Percentiles rank a stretch among this genome's conserved stretches.
These are phyloP conservation scores for Alloteropsis semialata DNA, from an alignment of 176 grass and related monocot genomes.

Conservation along the genomic window DNA sequence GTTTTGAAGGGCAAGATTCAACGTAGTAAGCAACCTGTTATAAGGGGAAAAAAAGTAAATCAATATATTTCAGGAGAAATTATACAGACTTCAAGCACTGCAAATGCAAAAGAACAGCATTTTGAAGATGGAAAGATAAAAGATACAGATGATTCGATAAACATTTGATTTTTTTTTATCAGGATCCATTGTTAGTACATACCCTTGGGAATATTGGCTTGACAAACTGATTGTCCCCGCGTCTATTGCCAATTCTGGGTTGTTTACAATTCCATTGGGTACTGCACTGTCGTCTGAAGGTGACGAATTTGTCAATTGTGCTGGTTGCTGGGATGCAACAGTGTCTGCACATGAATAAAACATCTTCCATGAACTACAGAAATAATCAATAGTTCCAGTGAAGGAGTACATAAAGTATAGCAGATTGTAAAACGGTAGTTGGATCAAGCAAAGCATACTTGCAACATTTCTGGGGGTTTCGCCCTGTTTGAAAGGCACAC, in stretches of 20 bases:
- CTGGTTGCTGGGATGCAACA: constrained; percentile 28
- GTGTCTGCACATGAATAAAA: constrained; percentile 36
- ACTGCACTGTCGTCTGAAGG: constrained; percentile 26
- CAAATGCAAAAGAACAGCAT: background rate
- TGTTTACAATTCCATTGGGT: constrained; percentile 43
- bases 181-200: constrained; percentile 5
- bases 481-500: constrained; percentile 27
- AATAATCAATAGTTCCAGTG: background rate
- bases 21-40: constrained; percentile 56
- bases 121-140: background rate
- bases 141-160: background rate
- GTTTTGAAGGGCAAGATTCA: constrained; percentile 70
- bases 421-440: background rate
- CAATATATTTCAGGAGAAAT: background rate
- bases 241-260: constrained; percentile 64
- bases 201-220: constrained; percentile 83
- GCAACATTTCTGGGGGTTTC: constrained; percentile 37
- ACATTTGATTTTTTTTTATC: background rate
- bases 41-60: background rate
- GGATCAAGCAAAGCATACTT: constrained; percentile 21
- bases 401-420: background rate
- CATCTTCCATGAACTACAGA: background rate
- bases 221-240: constrained; percentile 85
- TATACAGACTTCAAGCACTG: background rate
- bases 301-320: constrained; percentile 34